Evolutionary conservation across 768 basidiomycete genomes (phyloP), one percentile per base, ranked within the genome.

Genomic region (Lactarius indigo): DNA sequence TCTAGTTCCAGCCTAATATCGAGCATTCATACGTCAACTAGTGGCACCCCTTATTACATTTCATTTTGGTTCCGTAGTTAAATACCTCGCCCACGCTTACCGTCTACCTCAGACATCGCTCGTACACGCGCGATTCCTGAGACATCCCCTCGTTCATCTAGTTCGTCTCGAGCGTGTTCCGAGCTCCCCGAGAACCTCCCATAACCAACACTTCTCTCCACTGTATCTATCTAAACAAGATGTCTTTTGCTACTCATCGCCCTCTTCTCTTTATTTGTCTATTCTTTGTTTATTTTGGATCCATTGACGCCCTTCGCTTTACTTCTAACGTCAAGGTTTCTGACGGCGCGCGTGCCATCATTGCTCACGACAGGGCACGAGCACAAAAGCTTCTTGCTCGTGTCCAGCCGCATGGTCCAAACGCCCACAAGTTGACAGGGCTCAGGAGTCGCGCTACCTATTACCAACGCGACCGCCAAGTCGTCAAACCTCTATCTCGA

Each of bases 341-440:
- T 58, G 67, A 76, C 18, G 79, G 81, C 54, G 83, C 79, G n/a
- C 79, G 75, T 71, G 78, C 83, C 41, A 77, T 87, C 68, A 74
- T 86, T 55, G 79, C 82, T 33, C 81, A 81, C 72, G 85, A 87
- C 74, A 76, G 78, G 66, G 79, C 79, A 55, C 82, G 87, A 17
- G 85, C 86, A 13, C 74, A 79, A 74, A 87, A 84, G 78, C 69
- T 87, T 69, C 71, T 85, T n/a, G 76, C 79, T 30, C 85, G 84
- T 28, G 44, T 83, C 50, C 82, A 84, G 63, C 81, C 85, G 0
- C 84, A 86, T 64, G 84, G 86, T 17, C 86, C 86, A 13, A 61
- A 62, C 15, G 76, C 78, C 6, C 75, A 77, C 67, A 70, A 72
- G 31, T 10, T 37, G n/a, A 17, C 12, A 18, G 73, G 77, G 59